phyloP scores from a whole-genome alignment of 257 asterid species.

The Fraxinus americana region DNA sequence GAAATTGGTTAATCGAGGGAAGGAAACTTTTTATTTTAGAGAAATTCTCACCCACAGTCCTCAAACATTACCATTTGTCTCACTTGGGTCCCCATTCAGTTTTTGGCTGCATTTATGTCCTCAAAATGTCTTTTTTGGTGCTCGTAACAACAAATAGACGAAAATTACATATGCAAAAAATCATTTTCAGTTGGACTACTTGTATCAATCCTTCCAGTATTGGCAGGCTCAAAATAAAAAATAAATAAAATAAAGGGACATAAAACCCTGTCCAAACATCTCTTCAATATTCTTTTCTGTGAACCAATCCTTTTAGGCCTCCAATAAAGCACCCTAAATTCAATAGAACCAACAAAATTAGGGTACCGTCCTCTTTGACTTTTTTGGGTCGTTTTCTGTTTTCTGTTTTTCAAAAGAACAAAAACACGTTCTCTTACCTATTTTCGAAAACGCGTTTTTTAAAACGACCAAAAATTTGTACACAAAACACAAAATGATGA shows the following conservation, averaged over 20 bases:
- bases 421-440: too few relatives aligned
- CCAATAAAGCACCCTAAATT: slow-evolving; percentile 56
- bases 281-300: slow-evolving; percentile 39
- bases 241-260: slow-evolving; percentile 41
- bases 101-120: background rate
- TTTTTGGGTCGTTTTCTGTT: too few relatives aligned
- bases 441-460: too few relatives aligned
- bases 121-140: too few relatives aligned
- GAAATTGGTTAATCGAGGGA: background rate
- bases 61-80: background rate
- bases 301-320: slow-evolving; percentile 52
- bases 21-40: background rate
- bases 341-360: slow-evolving; percentile 58
- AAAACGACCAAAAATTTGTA: too few relatives aligned
- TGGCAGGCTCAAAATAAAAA: slow-evolving; percentile 57
- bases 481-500: too few relatives aligned
- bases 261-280: slow-evolving; percentile 66
- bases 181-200: slow-evolving; percentile 41
- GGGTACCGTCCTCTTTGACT: too few relatives aligned
- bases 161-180: too few relatives aligned
- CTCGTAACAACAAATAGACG: too few relatives aligned
- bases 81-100: background rate
- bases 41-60: background rate
- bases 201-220: slow-evolving; percentile 64
- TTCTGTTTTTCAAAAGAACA: too few relatives aligned